These are phyloP conservation scores for Abrus pulchellus DNA, from an alignment of 306 rosid species.

Conservation along the genomic window DNA sequence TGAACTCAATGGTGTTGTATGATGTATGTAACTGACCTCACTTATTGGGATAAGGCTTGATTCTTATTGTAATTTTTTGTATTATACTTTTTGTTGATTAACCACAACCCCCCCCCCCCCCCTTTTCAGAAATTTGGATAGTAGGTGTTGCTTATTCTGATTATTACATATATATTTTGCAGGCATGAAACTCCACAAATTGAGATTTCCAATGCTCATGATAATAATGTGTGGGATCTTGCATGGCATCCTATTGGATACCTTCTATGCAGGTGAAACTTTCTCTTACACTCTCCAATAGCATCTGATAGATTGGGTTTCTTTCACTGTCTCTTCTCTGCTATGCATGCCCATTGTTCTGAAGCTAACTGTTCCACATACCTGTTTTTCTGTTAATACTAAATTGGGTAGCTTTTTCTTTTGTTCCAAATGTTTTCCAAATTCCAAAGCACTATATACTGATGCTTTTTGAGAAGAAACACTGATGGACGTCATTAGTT, in stretches of 20 bases:
- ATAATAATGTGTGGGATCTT: slow-evolving; percentile 96
- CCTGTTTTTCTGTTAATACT: slow-evolving; percentile 27
- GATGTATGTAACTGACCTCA: too few species aligned
- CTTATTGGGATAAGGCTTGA: too few species aligned
- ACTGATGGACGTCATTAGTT: background rate
- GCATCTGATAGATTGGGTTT: slow-evolving; percentile 22
- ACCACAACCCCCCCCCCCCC: too few species aligned
- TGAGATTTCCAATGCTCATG: slow-evolving; percentile 90
- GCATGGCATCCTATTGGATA: slow-evolving; percentile 99
- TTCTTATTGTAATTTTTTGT: too few species aligned
- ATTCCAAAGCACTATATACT: slow-evolving; percentile 6
- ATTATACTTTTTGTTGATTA: background rate
- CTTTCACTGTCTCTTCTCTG: slow-evolving; percentile 8
- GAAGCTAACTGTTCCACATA: slow-evolving; percentile 10
- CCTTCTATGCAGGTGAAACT: slow-evolving; percentile 92
- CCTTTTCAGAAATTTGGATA: slow-evolving; percentile 17
- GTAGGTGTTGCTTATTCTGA: slow-evolving; percentile 37
- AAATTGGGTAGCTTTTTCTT: slow-evolving; percentile 24
- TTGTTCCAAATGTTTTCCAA: slow-evolving; percentile 1
- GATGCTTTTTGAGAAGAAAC: slow-evolving; percentile 14
- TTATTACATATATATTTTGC: slow-evolving; percentile 50
- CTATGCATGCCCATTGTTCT: slow-evolving; percentile 17
- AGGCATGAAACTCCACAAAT: slow-evolving; percentile 97
- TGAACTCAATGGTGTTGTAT: too few species aligned
- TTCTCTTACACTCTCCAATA: slow-evolving; percentile 27